Base-by-base conservation (phyloP, 2,329 filamentous ascomycete species). In the Verticillium nubilum region DNA sequence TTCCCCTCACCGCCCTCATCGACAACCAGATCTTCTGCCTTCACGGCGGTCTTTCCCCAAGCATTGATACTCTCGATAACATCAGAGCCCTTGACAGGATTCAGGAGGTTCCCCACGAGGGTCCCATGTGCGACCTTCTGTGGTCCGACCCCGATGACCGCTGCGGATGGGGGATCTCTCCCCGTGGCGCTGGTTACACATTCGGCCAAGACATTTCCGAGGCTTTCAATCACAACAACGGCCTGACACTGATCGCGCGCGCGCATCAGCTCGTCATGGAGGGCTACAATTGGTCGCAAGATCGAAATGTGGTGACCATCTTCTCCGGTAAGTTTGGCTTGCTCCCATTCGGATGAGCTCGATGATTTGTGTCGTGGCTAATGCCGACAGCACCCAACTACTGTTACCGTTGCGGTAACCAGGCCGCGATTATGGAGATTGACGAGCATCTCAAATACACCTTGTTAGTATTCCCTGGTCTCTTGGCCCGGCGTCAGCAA, bases 401-500 rank as follows among this genome's bases (percentile, higher is more conserved):
- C 83, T 99, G 94, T 81, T 98, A 99, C 83, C 87, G 95, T 75
- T 99, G 95, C 73, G 95, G 95, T 72, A 99, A 99, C 78, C 95
- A 98, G 78, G 95, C 95, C 60, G 95, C 95, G n/a, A 98, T 99
- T 75, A 99, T 99, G 95, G 95, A 98, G 78, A 99, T 99, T 76
- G 95, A 98, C 67, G 95, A 99, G 79, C 93, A 98, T 76, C 80
- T 99, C 73, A 98, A 99, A 82, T 99, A 98, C 79, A 98, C 95
- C 71, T 98, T 99, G 94, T 97, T 85, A 77, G 92, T 87, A 52
- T 3, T 33, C 29, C 53, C 23, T 29, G 15, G 42, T 37, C 7
- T 10, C 42, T 10, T 10, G 42, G n/a, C n/a, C n/a, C 35, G 5
- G 13, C 17, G 35, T 3, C n/a, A 50, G 42, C 42, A 50, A 23